Evolutionary conservation across 179 eudicot species (phyloP).

Genomic region (Silene vulgaris): DNA sequence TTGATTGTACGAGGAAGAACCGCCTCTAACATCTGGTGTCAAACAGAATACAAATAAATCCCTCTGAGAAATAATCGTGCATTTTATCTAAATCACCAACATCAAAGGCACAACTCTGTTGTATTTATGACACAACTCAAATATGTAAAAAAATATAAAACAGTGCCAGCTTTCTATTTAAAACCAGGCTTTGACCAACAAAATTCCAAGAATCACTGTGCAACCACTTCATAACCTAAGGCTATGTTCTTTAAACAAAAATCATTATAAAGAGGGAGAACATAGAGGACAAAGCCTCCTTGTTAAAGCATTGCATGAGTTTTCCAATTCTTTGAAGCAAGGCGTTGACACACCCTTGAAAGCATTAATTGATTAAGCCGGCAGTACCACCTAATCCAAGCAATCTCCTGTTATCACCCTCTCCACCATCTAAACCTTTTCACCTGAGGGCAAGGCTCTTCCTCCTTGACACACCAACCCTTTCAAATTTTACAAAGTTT

Average conservation of each 20-base stretch:
- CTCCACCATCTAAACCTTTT: too few relatives aligned
- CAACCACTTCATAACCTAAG: not conserved
- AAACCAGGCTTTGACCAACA: conserved; percentile 1
- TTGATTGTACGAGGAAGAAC: conserved; percentile 51
- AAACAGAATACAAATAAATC: conserved; percentile 14
- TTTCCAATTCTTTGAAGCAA: conserved; percentile 1
- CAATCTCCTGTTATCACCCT: too few relatives aligned
- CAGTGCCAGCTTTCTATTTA: conserved; percentile 1
- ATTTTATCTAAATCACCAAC: conserved; percentile 4
- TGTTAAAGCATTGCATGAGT: not conserved
- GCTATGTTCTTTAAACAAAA: not conserved
- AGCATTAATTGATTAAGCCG: not conserved
- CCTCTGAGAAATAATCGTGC: conserved; percentile 7
- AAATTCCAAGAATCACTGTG: conserved; percentile 2
- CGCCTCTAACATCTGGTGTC: conserved; percentile 49
- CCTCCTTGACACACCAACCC: too few relatives aligned
- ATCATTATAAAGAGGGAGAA: too few relatives aligned
- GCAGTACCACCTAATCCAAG: too few relatives aligned
- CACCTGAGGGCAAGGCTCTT: too few relatives aligned
- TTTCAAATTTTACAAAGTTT: too few relatives aligned
- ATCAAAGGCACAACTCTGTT: conserved; percentile 4
- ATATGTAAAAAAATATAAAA: not conserved
- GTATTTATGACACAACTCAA: not conserved
- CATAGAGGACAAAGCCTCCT: not conserved
- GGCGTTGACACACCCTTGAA: not conserved